Percentiles rank a stretch among this genome's conserved stretches.
Conservation (phyloP, 805 yeast genomes). For the Lipomyces spencermartinsiae region DNA sequence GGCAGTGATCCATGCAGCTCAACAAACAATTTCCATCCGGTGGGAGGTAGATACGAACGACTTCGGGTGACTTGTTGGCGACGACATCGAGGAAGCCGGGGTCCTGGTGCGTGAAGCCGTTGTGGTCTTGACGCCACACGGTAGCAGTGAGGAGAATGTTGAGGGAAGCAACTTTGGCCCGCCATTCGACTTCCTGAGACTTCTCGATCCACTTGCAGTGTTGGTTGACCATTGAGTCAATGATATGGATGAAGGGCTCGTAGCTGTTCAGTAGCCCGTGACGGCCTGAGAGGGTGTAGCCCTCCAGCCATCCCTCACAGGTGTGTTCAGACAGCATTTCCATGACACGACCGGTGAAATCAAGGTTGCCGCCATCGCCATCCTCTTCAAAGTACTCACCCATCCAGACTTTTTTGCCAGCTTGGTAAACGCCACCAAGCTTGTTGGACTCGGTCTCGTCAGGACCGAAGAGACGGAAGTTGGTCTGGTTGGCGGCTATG, state of each 20-base stretch:
- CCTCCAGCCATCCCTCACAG: conserved; percentile 18
- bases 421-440: conserved; percentile 13
- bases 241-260: conserved; percentile 18
- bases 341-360: conserved; percentile 15
- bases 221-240: conserved; percentile 16
- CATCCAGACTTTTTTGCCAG: conserved; percentile 13
- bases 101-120: conserved; percentile 14
- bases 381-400: conserved; percentile 16
- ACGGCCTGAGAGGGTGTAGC: conserved; percentile 10
- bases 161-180: conserved; percentile 13
- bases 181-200: conserved; percentile 14
- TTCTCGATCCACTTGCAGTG: conserved; percentile 17
- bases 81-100: conserved; percentile 17
- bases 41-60: conserved; percentile 16
- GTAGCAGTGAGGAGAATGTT: conserved; percentile 14
- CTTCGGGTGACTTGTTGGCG: conserved; percentile 16
- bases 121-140: conserved; percentile 17
- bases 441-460: conserved; percentile 17
- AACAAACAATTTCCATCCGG: conserved; percentile 14
- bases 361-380: conserved; percentile 16
- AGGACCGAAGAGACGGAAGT: conserved; percentile 17
- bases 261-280: conserved; percentile 17
- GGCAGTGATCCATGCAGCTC: conserved; percentile 11
- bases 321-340: conserved; percentile 17
- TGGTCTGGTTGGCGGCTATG: conserved; percentile 12